Evolutionary conservation across 305 asterid genomes (phyloP), one percentile per base, ranked within the genome.

Genomic region (Fraxinus greggii): DNA sequence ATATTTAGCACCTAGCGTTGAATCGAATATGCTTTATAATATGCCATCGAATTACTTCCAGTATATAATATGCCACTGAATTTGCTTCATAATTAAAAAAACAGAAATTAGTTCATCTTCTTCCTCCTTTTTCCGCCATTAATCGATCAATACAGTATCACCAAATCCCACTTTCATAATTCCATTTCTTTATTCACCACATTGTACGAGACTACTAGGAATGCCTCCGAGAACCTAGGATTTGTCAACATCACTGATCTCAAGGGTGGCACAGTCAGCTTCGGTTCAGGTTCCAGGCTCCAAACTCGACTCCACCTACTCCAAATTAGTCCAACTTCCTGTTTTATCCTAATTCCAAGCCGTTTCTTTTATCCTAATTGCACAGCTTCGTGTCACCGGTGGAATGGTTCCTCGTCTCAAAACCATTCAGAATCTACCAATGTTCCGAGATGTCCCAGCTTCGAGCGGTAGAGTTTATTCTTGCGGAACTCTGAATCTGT

Each of bases 121-220:
- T 29, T 29, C 32, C 33, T 31, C 33, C 33, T 31, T 31, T 31
- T 31, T 31, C 33, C 4, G 33, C 33, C 33, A 31, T 31, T 31
- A 31, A 31, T 31, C 33, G 3, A 31, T 31, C 33, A 31, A 31
- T 31, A 31, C 33, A 31, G 33, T 31, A 31, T 31, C 33, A 31
- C 33, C 33, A 31, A 31, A 31, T 31, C 33, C 33, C 33, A 31
- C 33, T 31, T 31, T 31, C 33, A 31, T 31, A 31, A 31, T 31
- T 4, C 33, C 33, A 31, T 31, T 31, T 31, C 33, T 31, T 31
- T 93, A 80, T 83, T 97, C 86, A 94, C 99, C 72, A 95, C 99
- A 0, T 91, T 95, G 77, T 94, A 90, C 83, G 98, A 95, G 75
- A 93, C 99, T 19, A 94, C 99, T 78, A 98, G 99, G 0, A 94